Conservation (phyloP, 1,139 yeast species). For the Blastobotrys illinoisensis region DNA sequence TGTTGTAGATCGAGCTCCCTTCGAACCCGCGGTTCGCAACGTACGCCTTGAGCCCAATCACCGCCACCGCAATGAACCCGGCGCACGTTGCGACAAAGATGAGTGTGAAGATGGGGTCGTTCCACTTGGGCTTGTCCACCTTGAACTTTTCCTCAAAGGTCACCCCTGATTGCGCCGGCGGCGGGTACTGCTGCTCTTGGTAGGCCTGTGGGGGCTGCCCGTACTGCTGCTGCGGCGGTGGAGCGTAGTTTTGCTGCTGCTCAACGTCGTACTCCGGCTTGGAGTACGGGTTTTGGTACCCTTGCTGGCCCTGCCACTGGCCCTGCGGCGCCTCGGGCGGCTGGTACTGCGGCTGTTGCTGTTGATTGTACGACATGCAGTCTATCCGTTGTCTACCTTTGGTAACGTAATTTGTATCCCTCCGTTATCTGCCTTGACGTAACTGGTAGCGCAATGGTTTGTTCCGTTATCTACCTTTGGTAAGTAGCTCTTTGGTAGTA, state of each 20-base stretch:
- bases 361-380: constrained; percentile 1
- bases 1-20: constrained; percentile 63
- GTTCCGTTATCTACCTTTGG: no score
- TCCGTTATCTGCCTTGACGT: no score
- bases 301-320: background rate
- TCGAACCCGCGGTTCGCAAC: constrained; percentile 47
- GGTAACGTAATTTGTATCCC: no score
- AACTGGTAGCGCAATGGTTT: no score
- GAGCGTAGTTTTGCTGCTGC: constrained; percentile 16
- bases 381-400: no score
- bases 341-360: constrained; percentile 4
- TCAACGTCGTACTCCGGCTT: constrained; percentile 7
- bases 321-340: constrained; percentile 8
- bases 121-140: constrained; percentile 57
- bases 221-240: constrained; percentile 10
- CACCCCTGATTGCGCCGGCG: constrained; percentile 31
- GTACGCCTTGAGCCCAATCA: constrained; percentile 62
- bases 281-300: constrained; percentile 4
- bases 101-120: constrained; percentile 53
- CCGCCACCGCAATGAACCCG: constrained; percentile 71
- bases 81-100: constrained; percentile 56
- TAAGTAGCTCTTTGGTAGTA: no score
- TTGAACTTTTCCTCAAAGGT: constrained; percentile 65
- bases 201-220: constrained; percentile 10
- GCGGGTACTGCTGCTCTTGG: constrained; percentile 12